phyloP scores from a whole-genome alignment of 371 early-diverging fungal genomes.

The Saksenaea oblongispora region DNA sequence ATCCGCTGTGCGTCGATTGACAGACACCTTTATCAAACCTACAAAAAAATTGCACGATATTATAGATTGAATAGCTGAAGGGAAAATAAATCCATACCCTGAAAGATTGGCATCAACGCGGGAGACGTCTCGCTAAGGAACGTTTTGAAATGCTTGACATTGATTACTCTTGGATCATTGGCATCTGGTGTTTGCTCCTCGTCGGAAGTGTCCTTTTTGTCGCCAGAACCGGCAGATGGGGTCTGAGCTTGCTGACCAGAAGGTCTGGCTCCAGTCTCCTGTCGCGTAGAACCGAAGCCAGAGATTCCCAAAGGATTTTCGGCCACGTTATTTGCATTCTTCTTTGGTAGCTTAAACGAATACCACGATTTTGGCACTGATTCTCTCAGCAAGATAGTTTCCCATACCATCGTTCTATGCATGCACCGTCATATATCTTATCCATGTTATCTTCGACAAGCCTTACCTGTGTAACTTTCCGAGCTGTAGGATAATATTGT shows the following conservation, averaged over 20 bases:
- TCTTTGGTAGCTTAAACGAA: slow-evolving; percentile 36
- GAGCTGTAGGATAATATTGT: slow-evolving; percentile 55
- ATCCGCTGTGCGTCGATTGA: slow-evolving; percentile 62
- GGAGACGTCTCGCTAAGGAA: slow-evolving; percentile 70
- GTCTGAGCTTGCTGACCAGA: slow-evolving; percentile 13
- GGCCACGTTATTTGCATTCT: slow-evolving; percentile 13
- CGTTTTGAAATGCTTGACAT: slow-evolving; percentile 66
- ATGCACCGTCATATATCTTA: neutral
- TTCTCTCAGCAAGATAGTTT: slow-evolving; percentile 63
- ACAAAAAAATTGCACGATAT: neutral
- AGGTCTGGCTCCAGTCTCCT: slow-evolving; percentile 13
- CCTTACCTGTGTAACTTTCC: slow-evolving; percentile 68
- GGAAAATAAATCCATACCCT: slow-evolving; percentile 46
- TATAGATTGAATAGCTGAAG: neutral
- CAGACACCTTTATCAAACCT: slow-evolving; percentile 69
- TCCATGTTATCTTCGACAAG: neutral
- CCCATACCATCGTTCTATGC: slow-evolving; percentile 66
- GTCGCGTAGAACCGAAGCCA: slow-evolving; percentile 14
- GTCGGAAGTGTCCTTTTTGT: slow-evolving; percentile 26
- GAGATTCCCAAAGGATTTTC: slow-evolving; percentile 47
- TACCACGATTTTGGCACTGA: slow-evolving; percentile 74
- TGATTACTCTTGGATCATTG: slow-evolving; percentile 65
- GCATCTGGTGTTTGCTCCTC: slow-evolving; percentile 34
- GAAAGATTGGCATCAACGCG: slow-evolving; percentile 65
- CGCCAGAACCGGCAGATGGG: slow-evolving; percentile 1